Evolutionary conservation across 768 basidiomycete genomes (phyloP).

Genomic region (Coprinellus aureogranulatus): DNA sequence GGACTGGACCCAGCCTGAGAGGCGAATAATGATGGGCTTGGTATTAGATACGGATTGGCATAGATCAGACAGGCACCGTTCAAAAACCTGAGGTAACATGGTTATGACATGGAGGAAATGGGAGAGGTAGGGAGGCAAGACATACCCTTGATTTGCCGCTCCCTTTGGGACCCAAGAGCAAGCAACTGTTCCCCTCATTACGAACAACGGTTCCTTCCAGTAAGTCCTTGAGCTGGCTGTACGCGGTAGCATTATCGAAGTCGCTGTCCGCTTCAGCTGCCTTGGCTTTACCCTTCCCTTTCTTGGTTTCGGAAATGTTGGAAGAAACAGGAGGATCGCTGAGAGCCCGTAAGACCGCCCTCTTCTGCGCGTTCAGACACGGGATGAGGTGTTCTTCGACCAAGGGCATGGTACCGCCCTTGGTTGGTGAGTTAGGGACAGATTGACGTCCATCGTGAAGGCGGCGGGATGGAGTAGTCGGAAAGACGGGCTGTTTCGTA

Average conservation of each 20-base stretch:
- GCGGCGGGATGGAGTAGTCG: neutral
- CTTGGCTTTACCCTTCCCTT: neutral
- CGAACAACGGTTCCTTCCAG: slow-evolving; percentile 71
- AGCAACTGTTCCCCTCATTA: slow-evolving; percentile 92
- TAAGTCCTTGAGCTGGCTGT: slow-evolving; percentile 58
- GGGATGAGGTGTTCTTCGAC: slow-evolving; percentile 42
- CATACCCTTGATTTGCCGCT: slow-evolving; percentile 82
- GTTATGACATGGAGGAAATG: slow-evolving; percentile 2
- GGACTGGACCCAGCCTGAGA: slow-evolving; percentile 83
- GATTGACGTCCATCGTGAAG: neutral
- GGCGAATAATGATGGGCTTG: slow-evolving; percentile 69
- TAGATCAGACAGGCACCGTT: slow-evolving; percentile 47
- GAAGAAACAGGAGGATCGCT: slow-evolving; percentile 19
- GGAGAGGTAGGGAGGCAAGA: slow-evolving; percentile 4
- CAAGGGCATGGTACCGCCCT: neutral
- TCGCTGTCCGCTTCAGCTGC: slow-evolving; percentile 21
- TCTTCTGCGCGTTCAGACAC: slow-evolving; percentile 58
- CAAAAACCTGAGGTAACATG: slow-evolving; percentile 49
- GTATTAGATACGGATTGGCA: slow-evolving; percentile 25
- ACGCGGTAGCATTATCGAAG: slow-evolving; percentile 48
- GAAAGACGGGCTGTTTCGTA: neutral
- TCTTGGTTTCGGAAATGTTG: slow-evolving; percentile 20
- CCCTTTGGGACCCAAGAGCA: slow-evolving; percentile 80
- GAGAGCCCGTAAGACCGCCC: slow-evolving; percentile 49
- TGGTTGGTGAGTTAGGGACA: slow-evolving; percentile 3